Base-by-base conservation (phyloP, 2,329 filamentous ascomycete genomes). In the Purpureocillium takamizusanense region DNA sequence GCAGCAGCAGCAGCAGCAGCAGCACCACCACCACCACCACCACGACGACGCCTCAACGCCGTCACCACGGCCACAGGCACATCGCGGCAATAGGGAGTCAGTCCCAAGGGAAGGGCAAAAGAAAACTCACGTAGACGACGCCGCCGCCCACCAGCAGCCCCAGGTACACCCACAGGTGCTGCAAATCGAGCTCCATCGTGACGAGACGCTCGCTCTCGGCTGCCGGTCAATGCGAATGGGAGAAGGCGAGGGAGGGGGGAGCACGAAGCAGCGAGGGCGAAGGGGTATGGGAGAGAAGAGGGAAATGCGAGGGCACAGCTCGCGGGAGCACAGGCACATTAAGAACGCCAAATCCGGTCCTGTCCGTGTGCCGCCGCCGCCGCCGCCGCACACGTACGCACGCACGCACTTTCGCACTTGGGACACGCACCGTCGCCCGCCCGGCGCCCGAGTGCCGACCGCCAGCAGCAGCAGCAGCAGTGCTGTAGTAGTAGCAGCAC, bases 141-240 rank as follows among this genome's bases (percentile, higher is more conserved):
- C 53, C 59, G 31, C 52, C 57, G 15, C 55, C 55, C 14, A 56
- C 53, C 28, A 66, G 36, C 17, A 65, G 31, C 33, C 56, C 62
- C 35, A 68, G 50, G 57, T 66, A 70, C 36, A 61, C 46, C 46
- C 57, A 54, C 33, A 69, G 37, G 37, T 67, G 65, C 42, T 51
- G 49, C 25, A 55, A 30, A 38, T 55, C 42, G 31, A 57, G 31
- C 33, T 46, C 46, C 56, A 59, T 59, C 33, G 38, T 17, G 36
- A 36, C 13, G n/a, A 37, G 35, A 18, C 14, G 16, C 18, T 9
- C 13, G 17, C 21, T 10, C 21, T 17, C 25, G 11, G n/a, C 11
- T 14, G 11, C 28, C n/a, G 7, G 28, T 13, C n/a, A 14, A 30
- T 30, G 28, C 28, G 7, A 12, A 30, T 25, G n/a, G 7, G 28